Evolutionary conservation across 805 yeast genomes (phyloP).

Genomic region (Barnettozyma californica): DNA sequence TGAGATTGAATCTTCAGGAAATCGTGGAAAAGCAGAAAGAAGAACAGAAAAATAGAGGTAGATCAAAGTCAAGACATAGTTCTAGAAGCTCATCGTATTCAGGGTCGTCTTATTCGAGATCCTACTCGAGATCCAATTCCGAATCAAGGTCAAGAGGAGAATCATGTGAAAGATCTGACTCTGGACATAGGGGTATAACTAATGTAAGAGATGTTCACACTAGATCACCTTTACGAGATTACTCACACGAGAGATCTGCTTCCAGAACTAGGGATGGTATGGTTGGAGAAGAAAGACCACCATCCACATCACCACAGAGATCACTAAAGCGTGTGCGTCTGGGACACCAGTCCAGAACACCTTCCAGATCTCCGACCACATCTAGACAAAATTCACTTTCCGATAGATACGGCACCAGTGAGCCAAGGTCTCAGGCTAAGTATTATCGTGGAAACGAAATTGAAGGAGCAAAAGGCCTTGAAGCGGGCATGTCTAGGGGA

Average conservation of each 20-base stretch:
- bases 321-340: not conserved
- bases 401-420: not conserved
- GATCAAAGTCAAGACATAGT: not conserved
- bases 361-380: not conserved
- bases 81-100: conserved; percentile 2
- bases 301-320: not conserved
- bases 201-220: not conserved
- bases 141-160: conserved; percentile 1
- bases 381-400: not conserved
- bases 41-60: not conserved
- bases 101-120: conserved; percentile 23
- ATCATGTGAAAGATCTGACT: not conserved
- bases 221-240: not conserved
- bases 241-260: not conserved
- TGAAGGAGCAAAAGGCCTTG: not conserved
- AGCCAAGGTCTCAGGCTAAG: too few species aligned
- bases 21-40: conserved; percentile 22
- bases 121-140: conserved; percentile 18
- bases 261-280: not conserved
- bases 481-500: not conserved
- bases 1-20: conserved; percentile 53
- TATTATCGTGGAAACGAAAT: not conserved
- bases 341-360: not conserved
- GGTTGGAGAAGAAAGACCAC: not conserved
- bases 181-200: not conserved